Base-by-base conservation (phyloP, 2,329 filamentous ascomycete genomes). In the Diaporthe aspalathi region DNA sequence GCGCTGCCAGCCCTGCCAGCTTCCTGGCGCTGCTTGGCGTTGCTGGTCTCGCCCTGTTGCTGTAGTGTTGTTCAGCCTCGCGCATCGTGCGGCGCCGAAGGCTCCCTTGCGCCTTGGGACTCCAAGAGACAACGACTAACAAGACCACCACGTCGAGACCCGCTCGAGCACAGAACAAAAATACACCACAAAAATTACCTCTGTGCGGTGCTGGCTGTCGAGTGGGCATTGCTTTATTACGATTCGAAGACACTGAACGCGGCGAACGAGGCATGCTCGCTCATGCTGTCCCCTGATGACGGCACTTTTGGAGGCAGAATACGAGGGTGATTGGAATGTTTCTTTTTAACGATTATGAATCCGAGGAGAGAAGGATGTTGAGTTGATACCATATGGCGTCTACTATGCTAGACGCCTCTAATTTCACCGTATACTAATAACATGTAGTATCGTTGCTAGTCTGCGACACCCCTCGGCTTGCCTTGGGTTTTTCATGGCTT, bases 1-100 rank as follows among this genome's bases (percentile, higher is more conserved):
- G 73, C 47, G 74, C 78, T 16, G 73, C 74, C 12, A 77, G 80
- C 57, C 80, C 82, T 1, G 76, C 79, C 20, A 79, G 73, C 49
- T 76, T 74, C n/a, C 72, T 78, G 45, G 73, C 74, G 24, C 72
- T 78, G 40, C 38, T 80, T 24, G 77, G 76, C 3, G 78, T 75
- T 22, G 76, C 72, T 27, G 78, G 74, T 68, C 22, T 78, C 49
- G 75, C 72, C 40, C 73, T 74, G 47, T 76, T 79, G 70, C 75
- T 78, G 74, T 79, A 76, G 74, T 49, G 32, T 5, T 35, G 22
- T 12, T 12, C 47, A 9, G 8, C 22, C 11, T 68, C 11, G 45
- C 45, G 38, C 35, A 32, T 43, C 24, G 43, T 49, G 40, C 24
- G 52, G 60, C 29, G 60, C 60, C 43, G n/a, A 20, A 49, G 27